A percentile compares a stretch with the other conserved stretches of the same genome.
Evolutionary conservation across 106 monocot species (phyloP).

Genomic region (Acanthochlamys bracteata): DNA sequence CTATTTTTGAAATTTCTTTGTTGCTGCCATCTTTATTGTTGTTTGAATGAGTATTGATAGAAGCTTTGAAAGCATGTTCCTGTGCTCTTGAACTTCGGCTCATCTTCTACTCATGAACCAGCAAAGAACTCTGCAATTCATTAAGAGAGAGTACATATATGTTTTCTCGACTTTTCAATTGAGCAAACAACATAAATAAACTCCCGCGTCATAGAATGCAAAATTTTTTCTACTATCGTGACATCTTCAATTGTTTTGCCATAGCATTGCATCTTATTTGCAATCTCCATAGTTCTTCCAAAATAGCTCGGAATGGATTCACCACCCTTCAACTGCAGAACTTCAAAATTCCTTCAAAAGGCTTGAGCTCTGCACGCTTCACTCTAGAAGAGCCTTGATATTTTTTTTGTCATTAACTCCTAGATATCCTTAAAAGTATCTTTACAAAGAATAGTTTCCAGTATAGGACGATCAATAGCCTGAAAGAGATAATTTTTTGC

Average conservation of each 20-base stretch:
- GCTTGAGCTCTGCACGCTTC: background rate
- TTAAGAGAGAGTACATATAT: background rate
- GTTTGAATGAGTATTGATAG: conserved; percentile 9
- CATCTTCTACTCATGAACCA: conserved; percentile 5
- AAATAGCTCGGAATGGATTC: background rate
- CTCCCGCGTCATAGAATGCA: background rate
- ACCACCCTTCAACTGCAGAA: background rate
- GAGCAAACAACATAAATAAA: background rate
- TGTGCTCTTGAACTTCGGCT: conserved; percentile 18
- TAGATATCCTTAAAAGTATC: conserved; percentile 6
- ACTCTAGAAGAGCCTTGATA: conserved; percentile 5
- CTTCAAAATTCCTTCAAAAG: background rate
- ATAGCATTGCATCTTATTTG: background rate
- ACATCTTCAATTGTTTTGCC: conserved; percentile 4
- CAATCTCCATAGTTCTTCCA: background rate
- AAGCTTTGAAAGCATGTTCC: conserved; percentile 15
- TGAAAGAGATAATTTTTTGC: conserved; percentile 6
- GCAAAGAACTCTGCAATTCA: conserved; percentile 4
- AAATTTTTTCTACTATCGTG: background rate
- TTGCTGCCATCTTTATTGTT: too few relatives aligned
- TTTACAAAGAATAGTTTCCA: conserved; percentile 2
- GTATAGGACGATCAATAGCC: background rate
- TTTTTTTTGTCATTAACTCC: conserved; percentile 5
- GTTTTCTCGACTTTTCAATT: conserved; percentile 5
- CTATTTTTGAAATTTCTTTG: too few relatives aligned